Evolutionary conservation across 2,329 filamentous ascomycete genomes (phyloP).

Genomic region (Akanthomyces muscarius): DNA sequence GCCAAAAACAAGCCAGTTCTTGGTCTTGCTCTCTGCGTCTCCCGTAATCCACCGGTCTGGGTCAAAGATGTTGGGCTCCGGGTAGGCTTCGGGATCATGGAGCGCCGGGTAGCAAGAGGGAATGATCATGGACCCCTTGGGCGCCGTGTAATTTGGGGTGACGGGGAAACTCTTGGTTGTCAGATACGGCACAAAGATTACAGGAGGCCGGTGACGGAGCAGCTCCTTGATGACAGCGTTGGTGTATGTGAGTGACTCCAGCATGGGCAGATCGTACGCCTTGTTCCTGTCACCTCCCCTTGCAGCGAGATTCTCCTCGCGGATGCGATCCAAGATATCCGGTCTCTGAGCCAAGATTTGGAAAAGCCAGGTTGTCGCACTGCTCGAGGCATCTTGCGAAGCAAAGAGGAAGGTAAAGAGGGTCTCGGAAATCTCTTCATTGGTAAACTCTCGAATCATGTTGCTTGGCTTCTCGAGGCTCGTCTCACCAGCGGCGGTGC

Average conservation of each 20-base stretch:
- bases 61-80: conserved; percentile 43
- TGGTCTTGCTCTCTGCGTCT: conserved; percentile 46
- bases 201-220: conserved; percentile 48
- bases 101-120: conserved; percentile 50
- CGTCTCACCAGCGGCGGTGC: conserved; percentile 53
- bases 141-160: conserved; percentile 44
- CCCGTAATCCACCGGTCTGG: conserved; percentile 51
- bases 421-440: conserved; percentile 46
- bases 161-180: conserved; percentile 45
- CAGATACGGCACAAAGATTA: conserved; percentile 52
- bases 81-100: conserved; percentile 46
- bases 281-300: conserved; percentile 39
- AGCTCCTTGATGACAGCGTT: conserved; percentile 51
- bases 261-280: conserved; percentile 41
- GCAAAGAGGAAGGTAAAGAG: conserved; percentile 53
- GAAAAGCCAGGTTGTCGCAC: conserved; percentile 50
- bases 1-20: conserved; percentile 53
- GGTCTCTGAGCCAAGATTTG: conserved; percentile 48
- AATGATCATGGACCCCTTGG: conserved; percentile 46
- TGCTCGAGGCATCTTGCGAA: conserved; percentile 50
- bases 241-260: conserved; percentile 48
- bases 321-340: conserved; percentile 42
- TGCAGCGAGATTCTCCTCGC: conserved; percentile 44
- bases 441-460: conserved; percentile 47
- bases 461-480: conserved; percentile 41